Evolutionary conservation across 2,329 filamentous ascomycete genomes (phyloP), one percentile per base, ranked within the genome.

Genomic region (Cladosporium sp.): DNA sequence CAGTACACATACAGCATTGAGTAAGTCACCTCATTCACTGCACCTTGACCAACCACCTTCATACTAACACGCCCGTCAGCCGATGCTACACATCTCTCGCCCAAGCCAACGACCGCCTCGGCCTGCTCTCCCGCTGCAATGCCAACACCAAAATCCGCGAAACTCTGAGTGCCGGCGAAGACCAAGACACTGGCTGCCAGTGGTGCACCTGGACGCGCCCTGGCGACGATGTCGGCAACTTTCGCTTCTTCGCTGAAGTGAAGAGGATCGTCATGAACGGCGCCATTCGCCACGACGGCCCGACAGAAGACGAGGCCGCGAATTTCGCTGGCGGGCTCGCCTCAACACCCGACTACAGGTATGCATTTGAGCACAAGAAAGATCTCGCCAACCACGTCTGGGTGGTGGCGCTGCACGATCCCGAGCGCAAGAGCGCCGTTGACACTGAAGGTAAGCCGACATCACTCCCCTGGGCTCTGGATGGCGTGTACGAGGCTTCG

Each of bases 1-100:
- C 26, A 63, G 28, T 67, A 67, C 57, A 67, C 65, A 56, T 65
- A 64, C 46, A 63, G 65, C 36, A 65, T 67, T 32, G 67, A 68
- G 58, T 65, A 61, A 46, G 59, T 54, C 23, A 39, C 46, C 1
- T 8, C 28, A 28, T 39, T 26, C 32, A 32, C 18, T n/a, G 3
- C 16, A 49, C 3, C 36, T 36, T 21, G 4, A 30, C 2, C 16
- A 28, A 28, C n/a, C n/a, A 60, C 18, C 25, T 11, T 16, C 8
- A 43, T 13, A 25, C 39, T 56, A 46, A 63, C 51, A n/a, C 3
- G 5, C 18, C 7, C 21, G 5, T 18, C 61, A 57, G 53, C 30
- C 61, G 61, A 34, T 65, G 62, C 54, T 67, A 65, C 63, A 67
- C 65, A 16, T 63, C 62, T 3, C 43, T 66, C 48, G 54, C 63